Percentiles rank a stretch among this genome's conserved stretches.
Conservation (phyloP, 225 moss, liverwort and hornwort species). For the Pseudoscleropodium purum region DNA sequence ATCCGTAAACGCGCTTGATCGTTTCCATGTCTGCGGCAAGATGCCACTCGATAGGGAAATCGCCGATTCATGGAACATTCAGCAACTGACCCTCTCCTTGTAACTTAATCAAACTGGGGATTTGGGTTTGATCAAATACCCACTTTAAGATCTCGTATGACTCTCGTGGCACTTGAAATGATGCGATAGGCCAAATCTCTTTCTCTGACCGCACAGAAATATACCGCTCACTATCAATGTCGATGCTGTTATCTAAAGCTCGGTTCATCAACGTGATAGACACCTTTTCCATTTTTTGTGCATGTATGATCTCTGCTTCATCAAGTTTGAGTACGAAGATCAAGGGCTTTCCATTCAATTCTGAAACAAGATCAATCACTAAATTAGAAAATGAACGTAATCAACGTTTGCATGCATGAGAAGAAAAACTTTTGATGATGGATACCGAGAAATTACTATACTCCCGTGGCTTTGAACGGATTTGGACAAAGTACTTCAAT, state of each 20-base stretch:
- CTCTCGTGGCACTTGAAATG: neutral
- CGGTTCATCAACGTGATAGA: neutral
- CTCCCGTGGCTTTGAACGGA: too few relatives aligned
- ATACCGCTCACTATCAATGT: neutral
- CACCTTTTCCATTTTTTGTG: neutral
- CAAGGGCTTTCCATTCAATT: neutral
- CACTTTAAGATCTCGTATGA: neutral
- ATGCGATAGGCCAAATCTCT: too few relatives aligned
- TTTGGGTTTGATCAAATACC: neutral
- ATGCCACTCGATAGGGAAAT: neutral
- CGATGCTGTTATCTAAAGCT: neutral
- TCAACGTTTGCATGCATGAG: too few relatives aligned
- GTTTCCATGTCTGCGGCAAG: neutral
- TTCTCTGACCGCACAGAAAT: neutral
- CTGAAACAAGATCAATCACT: neutral
- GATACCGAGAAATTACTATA: too few relatives aligned
- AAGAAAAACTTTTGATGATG: too few relatives aligned
- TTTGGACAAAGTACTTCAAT: too few relatives aligned
- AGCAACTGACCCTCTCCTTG: neutral
- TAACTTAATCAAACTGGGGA: neutral
- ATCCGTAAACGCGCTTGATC: neutral
- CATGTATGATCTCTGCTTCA: neutral
- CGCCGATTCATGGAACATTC: neutral
- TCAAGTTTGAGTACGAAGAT: neutral
- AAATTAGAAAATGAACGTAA: too few relatives aligned